A percentile compares a stretch with the other conserved stretches of the same genome.
These are phyloP conservation scores for Ramaria sp. DNA, from an alignment of 768 basidiomycete genomes.

Conservation along the genomic window DNA sequence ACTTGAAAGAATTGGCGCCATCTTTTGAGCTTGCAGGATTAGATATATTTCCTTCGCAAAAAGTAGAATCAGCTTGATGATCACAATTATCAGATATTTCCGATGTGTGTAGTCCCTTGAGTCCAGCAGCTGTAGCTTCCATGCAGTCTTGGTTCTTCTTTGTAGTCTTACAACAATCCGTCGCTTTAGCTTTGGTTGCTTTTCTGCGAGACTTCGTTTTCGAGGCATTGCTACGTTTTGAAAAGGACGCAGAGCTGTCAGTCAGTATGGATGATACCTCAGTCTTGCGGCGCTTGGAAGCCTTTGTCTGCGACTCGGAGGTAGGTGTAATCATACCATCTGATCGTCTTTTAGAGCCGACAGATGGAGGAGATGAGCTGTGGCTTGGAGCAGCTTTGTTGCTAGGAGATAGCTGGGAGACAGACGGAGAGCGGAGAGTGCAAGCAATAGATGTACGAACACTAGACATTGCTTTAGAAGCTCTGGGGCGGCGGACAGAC, in stretches of 20 bases:
- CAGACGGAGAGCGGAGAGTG: too few relatives aligned
- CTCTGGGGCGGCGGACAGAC: neutral
- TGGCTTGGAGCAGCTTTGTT: too few relatives aligned
- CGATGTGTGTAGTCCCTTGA: neutral
- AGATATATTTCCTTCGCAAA: neutral
- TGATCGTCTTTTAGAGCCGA: neutral
- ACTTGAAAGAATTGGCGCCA: neutral
- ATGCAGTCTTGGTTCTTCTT: neutral
- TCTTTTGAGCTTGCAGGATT: neutral
- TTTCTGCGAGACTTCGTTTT: too few relatives aligned
- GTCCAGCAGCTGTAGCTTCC: neutral
- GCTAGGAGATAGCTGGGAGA: too few relatives aligned
- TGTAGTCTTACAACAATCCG: too few relatives aligned
- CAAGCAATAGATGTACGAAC: too few relatives aligned
- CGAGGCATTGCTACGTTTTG: too few relatives aligned
- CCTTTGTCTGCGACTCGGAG: neutral
- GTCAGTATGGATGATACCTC: neutral
- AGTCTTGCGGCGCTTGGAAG: neutral
- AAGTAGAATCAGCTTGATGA: neutral
- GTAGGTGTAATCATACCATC: neutral
- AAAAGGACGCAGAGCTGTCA: too few relatives aligned
- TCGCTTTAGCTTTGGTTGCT: too few relatives aligned
- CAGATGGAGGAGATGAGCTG: too few relatives aligned
- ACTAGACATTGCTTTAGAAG: neutral
- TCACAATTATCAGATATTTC: neutral